Base-by-base conservation (phyloP, 2,329 filamentous ascomycete genomes). In the Xylariales sp. region DNA sequence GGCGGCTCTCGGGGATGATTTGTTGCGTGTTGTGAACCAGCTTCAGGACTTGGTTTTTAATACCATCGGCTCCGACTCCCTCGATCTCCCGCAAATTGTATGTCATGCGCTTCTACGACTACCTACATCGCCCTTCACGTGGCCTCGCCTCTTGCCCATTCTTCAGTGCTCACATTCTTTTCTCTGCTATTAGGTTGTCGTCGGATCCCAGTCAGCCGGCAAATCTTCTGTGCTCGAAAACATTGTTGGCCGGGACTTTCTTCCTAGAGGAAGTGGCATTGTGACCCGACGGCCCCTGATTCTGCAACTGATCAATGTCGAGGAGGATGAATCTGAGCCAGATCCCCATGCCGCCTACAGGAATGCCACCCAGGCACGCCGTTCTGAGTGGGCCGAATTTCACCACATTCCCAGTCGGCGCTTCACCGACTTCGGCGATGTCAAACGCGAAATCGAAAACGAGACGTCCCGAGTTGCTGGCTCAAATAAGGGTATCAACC, bases 181-280 rank as follows among this genome's bases (percentile, higher is more conserved):
- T 67, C 60, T 68, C 67, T 64, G 12, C 53, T 50, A 45, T 61
- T 78, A 98, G 95, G 95, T 99, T 72, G 96, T 99, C 69, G 96
- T 99, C 75, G 96, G 96, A 71, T 99, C 96, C 69, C 96, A 99
- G 83, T 98, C 96, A 10, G 97, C 96, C 64, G 96, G 96, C 78
- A 99, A 99, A 84, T 98, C 95, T 16, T 98, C 96, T 7, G 96
- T 99, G 32, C 90, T 99, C 71, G 96, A 99, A 83, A 99, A 99
- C 82, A 97, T 99, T 75, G 96, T 99, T 77, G 96, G 96, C 76
- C 90, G 95, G 81, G 96, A 99, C 82, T 99, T 99, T 81, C 86
- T 99, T 62, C 96, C 96, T 67, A 92, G 96, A 80, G 96, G 96
- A 77, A 97, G 93, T 79, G 96, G 96, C 80, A 98, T 99, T 80